Base-by-base conservation (phyloP, 2,329 filamentous ascomycete species). In the Trichoderma citrinoviride region DNA sequence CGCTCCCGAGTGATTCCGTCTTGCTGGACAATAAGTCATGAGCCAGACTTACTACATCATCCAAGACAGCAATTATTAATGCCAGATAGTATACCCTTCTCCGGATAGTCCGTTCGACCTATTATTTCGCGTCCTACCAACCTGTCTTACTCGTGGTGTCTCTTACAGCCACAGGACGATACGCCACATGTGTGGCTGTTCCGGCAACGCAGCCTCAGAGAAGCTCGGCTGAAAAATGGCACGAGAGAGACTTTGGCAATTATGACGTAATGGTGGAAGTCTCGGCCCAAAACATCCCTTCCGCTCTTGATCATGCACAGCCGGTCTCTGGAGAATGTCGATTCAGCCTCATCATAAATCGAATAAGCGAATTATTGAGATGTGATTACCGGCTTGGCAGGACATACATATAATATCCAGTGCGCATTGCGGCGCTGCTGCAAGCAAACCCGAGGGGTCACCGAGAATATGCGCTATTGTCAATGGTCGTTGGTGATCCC, bases 251-350 rank as follows among this genome's bases (percentile, higher is more conserved):
- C 41, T 56, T 43, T 27, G 37, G 37, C 53, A 43, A 56, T 27
- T 27, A 17, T 60, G 56, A 60, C 56, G 56, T 60, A 60, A 60
- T 27, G 21, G 27, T 50, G n/a, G 43, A 60, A 41, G 29, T 27
- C 25, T 56, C n/a, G 12, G 14, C 10, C 3, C 5, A n/a, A 56
- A 23, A 33, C 17, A 1, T 8, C 17, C 23, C 3, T 12, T 41
- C 27, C 23, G 46, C 23, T 10, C 7, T 41, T 50, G n/a, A 46
- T 19, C 44, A 23, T 60, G 8, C n/a, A 43, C 53, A 44, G 33
- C 29, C 25, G 15, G 6, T 25, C 8, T 5, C 15, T 10, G 25
- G 14, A 8, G 17, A 29, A 54, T n/a, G 21, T 27, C 37, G 8
- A 37, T 33, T 57, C 44, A 27, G 56, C 44, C 56, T 60, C 44